Conservation (phyloP, 306 rosid genomes). For the Ceratonia siliqua region DNA sequence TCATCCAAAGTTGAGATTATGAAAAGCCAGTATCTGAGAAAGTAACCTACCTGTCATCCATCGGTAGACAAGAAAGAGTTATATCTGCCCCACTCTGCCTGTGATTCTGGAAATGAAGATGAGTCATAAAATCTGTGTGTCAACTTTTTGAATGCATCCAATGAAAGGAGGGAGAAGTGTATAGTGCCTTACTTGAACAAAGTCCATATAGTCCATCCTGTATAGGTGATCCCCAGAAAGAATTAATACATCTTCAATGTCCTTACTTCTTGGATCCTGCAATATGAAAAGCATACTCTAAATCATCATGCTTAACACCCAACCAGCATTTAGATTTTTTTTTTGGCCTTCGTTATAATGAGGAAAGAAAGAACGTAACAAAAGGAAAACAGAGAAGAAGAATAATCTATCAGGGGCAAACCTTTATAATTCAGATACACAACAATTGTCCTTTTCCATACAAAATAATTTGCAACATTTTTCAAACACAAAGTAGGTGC, state of each 20-base stretch:
- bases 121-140: constrained; percentile 22
- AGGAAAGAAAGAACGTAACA: no score
- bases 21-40: not conserved
- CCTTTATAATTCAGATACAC: no score
- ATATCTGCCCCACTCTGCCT: constrained; percentile 92
- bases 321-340: not conserved
- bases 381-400: not conserved
- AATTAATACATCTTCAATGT: constrained; percentile 70
- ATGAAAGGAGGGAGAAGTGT: not conserved
- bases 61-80: constrained; percentile 83
- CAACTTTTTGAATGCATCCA: constrained; percentile 17
- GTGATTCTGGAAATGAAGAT: constrained; percentile 62
- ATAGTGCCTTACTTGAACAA: constrained; percentile 54
- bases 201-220: constrained; percentile 96
- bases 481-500: no score
- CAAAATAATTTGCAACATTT: no score
- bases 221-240: constrained; percentile 82
- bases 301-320: constrained; percentile 11
- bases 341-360: constrained; percentile 16
- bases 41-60: constrained; percentile 77
- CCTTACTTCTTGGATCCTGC: constrained; percentile 68
- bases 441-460: no score
- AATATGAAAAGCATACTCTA: constrained; percentile 24
- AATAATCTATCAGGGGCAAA: not conserved
- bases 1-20: not conserved